Base-by-base conservation (phyloP, 805 yeast genomes). In the Myxozyma neglecta region DNA sequence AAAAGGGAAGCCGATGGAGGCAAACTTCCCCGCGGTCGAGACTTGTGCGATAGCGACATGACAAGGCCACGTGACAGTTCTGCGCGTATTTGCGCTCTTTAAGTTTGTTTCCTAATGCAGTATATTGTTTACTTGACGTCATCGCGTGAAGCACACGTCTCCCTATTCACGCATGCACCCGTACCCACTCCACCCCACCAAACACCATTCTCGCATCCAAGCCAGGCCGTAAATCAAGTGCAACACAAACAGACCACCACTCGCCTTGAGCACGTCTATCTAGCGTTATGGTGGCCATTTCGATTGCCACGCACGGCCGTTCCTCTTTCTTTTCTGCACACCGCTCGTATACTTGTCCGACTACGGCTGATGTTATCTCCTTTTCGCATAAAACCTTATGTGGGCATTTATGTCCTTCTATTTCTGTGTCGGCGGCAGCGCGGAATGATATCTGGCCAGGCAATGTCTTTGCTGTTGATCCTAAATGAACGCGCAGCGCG, bases 401-500 rank as follows among this genome's bases (percentile, higher is more conserved):
- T n/a, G 16, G 40, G 6, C 20, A 24, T 24, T 24, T 24, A 24
- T 24, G 5, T 24, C 29, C 29, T 24, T 24, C 29, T 24, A 24
- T 24, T 5, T 24, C 29, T 3, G 29, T 24, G 5, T 24, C 29
- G 29, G 29, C 39, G 13, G 32, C 42, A 24, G 48, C 48, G 13
- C 36, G 34, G 20, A 40, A 50, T 13, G 20, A 37, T 20, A 57
- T 45, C 8, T 32, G 51, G 20, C 60, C 60, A 11, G 53, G 60
- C 10, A 35, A 43, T 10, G 36, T 40, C 36, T 44, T 32, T 18
- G 52, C 40, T 10, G 49, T 51, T 36, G 46, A 42, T 8, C 48
- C 60, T 16, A 57, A 13, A 7, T 44, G 47, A 20, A 50, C 16
- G 13, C 34, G 6, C 3, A 51, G 40, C 13, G 37, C 29, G 49